Evolutionary conservation across 257 asterid genomes (phyloP), one percentile per base, ranked within the genome.

Genomic region (Fraxinus americana): DNA sequence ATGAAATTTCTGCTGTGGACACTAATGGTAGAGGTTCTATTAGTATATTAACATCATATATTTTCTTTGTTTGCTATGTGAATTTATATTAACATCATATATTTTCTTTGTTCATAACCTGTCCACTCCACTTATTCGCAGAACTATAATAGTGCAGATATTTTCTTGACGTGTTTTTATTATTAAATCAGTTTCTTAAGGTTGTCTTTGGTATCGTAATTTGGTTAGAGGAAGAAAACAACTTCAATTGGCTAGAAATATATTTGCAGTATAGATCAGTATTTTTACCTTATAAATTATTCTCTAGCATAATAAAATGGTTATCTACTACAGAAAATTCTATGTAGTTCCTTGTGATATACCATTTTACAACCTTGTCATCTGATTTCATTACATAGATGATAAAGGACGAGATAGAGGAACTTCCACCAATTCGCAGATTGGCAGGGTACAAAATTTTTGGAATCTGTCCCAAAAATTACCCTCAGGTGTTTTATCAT

Each of bases 401-500:
- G 81, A 75, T 34, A 79, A 77, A 67, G 82, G 43, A 50, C 80
- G 75, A 35, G 59, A 71, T 70, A 76, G 76, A 79, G 87, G 68
- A 48, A 75, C 87, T 75, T 80, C 84, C 74, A 50, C 79, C 75
- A 77, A 72, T 70, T 74, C 57, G 34, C 88, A 72, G 66, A 76
- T 70, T 71, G 83, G 75, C 79, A 87, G 80, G 75, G 80, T 30
- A 35, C 84, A 61, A 72, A 82, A 80, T 69, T 39, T 86, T 85
- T 85, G 85, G 77, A 86, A 85, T 72, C 89, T 82, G 75, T 78
- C 85, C 68, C 88, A 87, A 57, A 88, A 82, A 50, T 78, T 92
- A 68, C 86, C 87, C 77, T 79, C 94, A 83, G 98, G 97, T 94
- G 71, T 76, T 29, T 48, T 48, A 48, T 80, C 32, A 32, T 76